These are phyloP conservation scores for Cucumis cinereus DNA, from an alignment of 306 rosid species.

Conservation along the genomic window DNA sequence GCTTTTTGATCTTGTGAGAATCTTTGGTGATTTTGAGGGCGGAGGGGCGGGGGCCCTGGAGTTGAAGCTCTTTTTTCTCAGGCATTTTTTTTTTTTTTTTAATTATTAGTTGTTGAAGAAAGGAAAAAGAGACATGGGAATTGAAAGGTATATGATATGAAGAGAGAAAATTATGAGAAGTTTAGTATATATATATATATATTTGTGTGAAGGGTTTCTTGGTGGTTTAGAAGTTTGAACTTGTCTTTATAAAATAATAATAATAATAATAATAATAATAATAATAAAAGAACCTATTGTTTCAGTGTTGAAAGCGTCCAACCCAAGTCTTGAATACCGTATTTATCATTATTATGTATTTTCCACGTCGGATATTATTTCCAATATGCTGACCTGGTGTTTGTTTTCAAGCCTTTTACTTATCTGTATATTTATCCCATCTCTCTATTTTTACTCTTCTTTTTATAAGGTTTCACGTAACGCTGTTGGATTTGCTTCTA, in stretches of 20 bases:
- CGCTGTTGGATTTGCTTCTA: too few relatives aligned
- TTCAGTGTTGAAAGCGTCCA: not conserved
- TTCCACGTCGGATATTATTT: not conserved
- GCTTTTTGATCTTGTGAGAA: slow-evolving; percentile 4
- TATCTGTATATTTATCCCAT: too few relatives aligned
- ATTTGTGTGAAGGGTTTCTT: not conserved
- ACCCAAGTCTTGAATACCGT: not conserved
- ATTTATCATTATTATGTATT: not conserved
- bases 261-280: too few relatives aligned
- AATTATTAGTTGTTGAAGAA: not conserved
- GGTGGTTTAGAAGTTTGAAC: not conserved
- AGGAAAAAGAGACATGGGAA: not conserved
- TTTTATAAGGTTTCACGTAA: too few relatives aligned
- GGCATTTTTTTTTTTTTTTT: not conserved
- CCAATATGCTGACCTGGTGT: not conserved
- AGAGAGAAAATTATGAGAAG: not conserved
- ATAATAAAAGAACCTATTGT: not conserved
- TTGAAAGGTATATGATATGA: not conserved
- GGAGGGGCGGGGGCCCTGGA: slow-evolving; percentile 5
- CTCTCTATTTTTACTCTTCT: too few relatives aligned
- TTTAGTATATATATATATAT: not conserved
- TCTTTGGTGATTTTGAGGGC: slow-evolving; percentile 3
- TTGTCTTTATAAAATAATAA: not conserved
- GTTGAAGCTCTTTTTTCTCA: not conserved
- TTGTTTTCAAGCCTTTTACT: too few relatives aligned